Conservation (phyloP, 1,284 basidiomycete genomes). For the Omphalotus olearius region DNA sequence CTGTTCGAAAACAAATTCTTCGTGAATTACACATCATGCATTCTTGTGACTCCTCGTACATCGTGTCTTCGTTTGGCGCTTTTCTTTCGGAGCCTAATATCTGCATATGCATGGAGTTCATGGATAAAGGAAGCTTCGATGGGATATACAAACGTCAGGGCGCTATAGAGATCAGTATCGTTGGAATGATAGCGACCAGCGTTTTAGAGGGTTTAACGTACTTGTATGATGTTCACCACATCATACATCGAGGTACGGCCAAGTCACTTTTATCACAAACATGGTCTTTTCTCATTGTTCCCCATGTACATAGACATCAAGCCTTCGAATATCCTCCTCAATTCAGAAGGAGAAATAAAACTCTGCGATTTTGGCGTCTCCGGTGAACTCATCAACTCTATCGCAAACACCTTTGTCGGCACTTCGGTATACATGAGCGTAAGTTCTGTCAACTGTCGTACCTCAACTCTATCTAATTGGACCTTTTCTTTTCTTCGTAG, state of each 20-base stretch:
- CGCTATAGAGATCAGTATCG: constrained; percentile 84
- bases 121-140: constrained; percentile 88
- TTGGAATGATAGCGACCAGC: constrained; percentile 87
- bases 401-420: constrained; percentile 98
- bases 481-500: constrained; percentile 37
- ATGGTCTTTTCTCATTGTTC: background rate
- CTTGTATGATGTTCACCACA: constrained; percentile 96
- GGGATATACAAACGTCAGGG: constrained; percentile 93
- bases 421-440: constrained; percentile 99
- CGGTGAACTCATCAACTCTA: constrained; percentile 96
- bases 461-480: background rate
- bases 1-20: constrained; percentile 96
- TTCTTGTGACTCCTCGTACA: constrained; percentile 89
- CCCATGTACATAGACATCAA: constrained; percentile 92
- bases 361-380: constrained; percentile 99
- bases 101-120: constrained; percentile 98
- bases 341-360: constrained; percentile 93
- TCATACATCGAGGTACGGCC: constrained; percentile 90
- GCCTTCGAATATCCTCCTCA: constrained; percentile 95
- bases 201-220: constrained; percentile 94
- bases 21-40: constrained; percentile 98
- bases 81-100: constrained; percentile 96
- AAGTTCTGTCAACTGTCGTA: constrained; percentile 33
- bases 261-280: background rate
- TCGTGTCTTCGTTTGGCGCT: constrained; percentile 95